A percentile compares a stretch with the other conserved stretches of the same genome.
Evolutionary conservation across 306 rosid species (phyloP).

Genomic region (Acmispon strigosus): DNA sequence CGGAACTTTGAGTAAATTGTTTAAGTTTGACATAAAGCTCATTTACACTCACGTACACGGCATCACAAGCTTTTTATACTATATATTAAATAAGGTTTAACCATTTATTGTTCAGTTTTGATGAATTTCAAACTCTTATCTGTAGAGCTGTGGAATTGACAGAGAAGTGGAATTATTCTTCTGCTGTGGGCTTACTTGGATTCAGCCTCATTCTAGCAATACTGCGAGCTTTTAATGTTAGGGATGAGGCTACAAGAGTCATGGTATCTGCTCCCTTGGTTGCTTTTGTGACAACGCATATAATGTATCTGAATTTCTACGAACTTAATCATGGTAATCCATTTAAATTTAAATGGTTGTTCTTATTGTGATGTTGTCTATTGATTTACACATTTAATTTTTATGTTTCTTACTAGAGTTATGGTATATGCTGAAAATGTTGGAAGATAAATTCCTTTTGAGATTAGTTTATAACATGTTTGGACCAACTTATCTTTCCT

Average conservation of each 20-base stretch:
- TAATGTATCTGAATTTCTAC: conserved; percentile 82
- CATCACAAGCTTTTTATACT: not conserved
- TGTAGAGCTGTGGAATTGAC: conserved; percentile 89
- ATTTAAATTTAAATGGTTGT: conserved; percentile 3
- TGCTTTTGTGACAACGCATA: conserved; percentile 85
- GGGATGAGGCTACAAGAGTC: conserved; percentile 85
- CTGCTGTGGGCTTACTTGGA: conserved; percentile 86
- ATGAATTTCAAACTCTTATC: conserved; percentile 11
- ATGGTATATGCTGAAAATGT: conserved; percentile 28
- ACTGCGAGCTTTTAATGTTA: conserved; percentile 64
- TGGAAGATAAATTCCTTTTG: not conserved
- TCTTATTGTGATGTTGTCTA: not conserved
- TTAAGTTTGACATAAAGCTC: not conserved
- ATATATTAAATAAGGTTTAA: not conserved
- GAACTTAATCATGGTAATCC: conserved; percentile 64
- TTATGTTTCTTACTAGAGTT: conserved; percentile 31
- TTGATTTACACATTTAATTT: not conserved
- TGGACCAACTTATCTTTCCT: no score
- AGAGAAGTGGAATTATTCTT: conserved; percentile 79
- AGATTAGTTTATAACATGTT: not conserved
- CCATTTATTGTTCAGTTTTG: not conserved
- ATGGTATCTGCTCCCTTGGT: conserved; percentile 90
- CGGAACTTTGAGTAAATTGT: not conserved
- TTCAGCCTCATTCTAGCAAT: conserved; percentile 64
- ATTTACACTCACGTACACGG: not conserved